phyloP scores from a whole-genome alignment of 2,329 filamentous ascomycete species.

The Trichophyton benhamiae region DNA sequence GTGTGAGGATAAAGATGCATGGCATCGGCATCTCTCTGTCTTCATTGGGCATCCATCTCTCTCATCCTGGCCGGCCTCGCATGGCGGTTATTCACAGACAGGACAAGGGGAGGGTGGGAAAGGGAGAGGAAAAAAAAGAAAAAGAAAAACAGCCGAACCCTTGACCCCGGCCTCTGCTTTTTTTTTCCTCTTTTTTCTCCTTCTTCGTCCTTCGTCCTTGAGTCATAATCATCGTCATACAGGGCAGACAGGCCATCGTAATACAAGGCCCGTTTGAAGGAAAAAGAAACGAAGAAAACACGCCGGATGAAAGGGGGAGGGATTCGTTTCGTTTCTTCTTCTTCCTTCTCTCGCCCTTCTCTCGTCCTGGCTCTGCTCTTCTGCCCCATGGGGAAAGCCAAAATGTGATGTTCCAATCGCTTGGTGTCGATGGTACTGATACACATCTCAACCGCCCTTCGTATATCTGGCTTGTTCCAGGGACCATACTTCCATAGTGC shows the following conservation, averaged over 20 bases:
- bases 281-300: not conserved
- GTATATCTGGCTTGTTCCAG: no score
- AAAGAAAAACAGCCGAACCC: slow-evolving; percentile 7
- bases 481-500: no score
- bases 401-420: slow-evolving; percentile 1
- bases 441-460: not conserved
- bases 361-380: not conserved
- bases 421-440: not conserved
- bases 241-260: no score
- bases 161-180: not conserved
- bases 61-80: not conserved
- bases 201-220: not conserved
- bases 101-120: slow-evolving; percentile 4
- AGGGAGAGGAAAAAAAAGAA: slow-evolving; percentile 2
- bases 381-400: slow-evolving; percentile 1
- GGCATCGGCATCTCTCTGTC: not conserved
- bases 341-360: no score
- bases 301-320: not conserved
- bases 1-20: not conserved
- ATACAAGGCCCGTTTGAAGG: not conserved
- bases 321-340: not conserved
- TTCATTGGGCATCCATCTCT: not conserved
- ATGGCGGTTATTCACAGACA: not conserved
- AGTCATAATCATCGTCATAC: not conserved
- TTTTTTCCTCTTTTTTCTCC: no score